These are phyloP conservation scores for Kodamaea laetipori DNA, from an alignment of 805 yeast genomes.

Conservation along the genomic window DNA sequence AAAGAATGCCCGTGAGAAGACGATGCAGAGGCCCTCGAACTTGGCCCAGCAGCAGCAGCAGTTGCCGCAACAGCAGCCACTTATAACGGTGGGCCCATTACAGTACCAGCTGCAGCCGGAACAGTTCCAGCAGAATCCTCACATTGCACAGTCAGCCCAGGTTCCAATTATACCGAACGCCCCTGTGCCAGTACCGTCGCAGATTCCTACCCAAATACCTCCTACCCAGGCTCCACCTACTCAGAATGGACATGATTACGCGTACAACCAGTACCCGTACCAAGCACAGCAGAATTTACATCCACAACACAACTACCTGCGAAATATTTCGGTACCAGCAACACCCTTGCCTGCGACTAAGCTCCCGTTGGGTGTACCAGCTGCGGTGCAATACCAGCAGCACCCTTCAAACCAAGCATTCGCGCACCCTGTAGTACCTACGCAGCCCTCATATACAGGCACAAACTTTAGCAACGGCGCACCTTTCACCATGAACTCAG, in stretches of 20 bases:
- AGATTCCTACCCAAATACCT: background rate
- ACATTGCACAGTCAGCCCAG: background rate
- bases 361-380: background rate
- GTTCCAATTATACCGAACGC: background rate
- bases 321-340: background rate
- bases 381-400: background rate
- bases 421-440: background rate
- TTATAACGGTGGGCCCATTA: background rate
- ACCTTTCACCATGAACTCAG: background rate
- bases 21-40: background rate
- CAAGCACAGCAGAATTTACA: background rate
- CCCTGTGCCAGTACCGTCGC: background rate
- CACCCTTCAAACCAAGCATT: background rate
- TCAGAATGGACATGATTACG: background rate
- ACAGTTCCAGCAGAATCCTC: background rate
- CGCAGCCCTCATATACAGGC: background rate
- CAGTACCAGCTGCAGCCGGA: background rate
- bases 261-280: background rate
- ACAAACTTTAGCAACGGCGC: background rate
- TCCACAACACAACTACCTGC: background rate
- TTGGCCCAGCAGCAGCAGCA: background rate
- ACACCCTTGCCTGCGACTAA: background rate
- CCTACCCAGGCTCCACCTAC: background rate
- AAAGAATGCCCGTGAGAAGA: conserved; percentile 9
- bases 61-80: background rate